These are phyloP conservation scores for Metarhizium humberi DNA, from an alignment of 2,329 filamentous ascomycete genomes.

Conservation along the genomic window DNA sequence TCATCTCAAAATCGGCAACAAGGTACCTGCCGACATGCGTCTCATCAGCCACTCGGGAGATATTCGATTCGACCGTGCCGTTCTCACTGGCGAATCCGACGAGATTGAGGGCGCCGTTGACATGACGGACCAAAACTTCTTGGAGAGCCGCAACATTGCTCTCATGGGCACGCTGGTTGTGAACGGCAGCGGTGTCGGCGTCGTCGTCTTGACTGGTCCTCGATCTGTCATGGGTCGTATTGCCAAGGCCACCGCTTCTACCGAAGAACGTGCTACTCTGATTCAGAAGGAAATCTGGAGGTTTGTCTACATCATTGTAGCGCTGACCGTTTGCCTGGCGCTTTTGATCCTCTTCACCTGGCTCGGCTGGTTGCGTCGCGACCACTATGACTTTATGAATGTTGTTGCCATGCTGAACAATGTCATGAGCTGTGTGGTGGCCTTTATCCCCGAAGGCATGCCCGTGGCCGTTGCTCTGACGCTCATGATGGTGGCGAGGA, in stretches of 20 bases:
- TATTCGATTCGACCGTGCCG: slow-evolving; percentile 30
- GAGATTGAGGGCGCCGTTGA: slow-evolving; percentile 31
- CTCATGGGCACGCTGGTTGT: slow-evolving; percentile 33
- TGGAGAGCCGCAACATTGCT: slow-evolving; percentile 33
- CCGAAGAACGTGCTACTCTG: slow-evolving; percentile 27
- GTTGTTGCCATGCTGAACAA: slow-evolving; percentile 34
- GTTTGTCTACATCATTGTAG: slow-evolving; percentile 33
- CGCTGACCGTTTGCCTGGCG: slow-evolving; percentile 27
- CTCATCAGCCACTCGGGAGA: slow-evolving; percentile 31
- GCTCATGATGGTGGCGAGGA: slow-evolving; percentile 31
- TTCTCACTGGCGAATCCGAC: slow-evolving; percentile 33
- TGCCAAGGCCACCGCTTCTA: slow-evolving; percentile 24
- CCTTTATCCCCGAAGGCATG: slow-evolving; percentile 31
- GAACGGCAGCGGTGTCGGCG: slow-evolving; percentile 29
- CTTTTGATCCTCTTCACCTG: slow-evolving; percentile 35
- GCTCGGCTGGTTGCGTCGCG: slow-evolving; percentile 28
- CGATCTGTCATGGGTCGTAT: slow-evolving; percentile 33
- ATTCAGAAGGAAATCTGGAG: slow-evolving; percentile 33
- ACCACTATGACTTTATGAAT: slow-evolving; percentile 28
- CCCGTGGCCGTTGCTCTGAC: slow-evolving; percentile 29
- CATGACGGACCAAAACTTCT: slow-evolving; percentile 29
- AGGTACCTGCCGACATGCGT: slow-evolving; percentile 39
- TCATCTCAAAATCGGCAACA: slow-evolving; percentile 35
- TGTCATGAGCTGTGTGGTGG: slow-evolving; percentile 33
- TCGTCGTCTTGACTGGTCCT: slow-evolving; percentile 30